Percentiles rank a stretch among this genome's conserved stretches.
phyloP scores from a whole-genome alignment of 2,329 filamentous ascomycete species.

The Cordyceps javanica region DNA sequence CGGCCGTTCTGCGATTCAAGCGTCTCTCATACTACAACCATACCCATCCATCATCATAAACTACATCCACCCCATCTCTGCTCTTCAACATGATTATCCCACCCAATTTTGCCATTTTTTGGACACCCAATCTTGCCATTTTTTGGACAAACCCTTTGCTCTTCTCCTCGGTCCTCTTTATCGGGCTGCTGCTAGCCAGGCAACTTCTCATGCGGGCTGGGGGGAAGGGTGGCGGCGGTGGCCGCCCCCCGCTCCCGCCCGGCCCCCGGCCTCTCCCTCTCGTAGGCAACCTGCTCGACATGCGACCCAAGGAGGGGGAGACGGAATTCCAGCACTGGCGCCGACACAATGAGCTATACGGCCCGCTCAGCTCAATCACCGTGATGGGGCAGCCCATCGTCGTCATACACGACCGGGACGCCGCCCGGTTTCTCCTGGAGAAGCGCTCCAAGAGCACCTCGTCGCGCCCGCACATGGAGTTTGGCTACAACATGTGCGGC shows the following conservation, averaged over 20 bases:
- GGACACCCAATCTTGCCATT: no score
- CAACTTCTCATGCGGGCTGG: background rate
- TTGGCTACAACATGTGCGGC: slow-evolving; percentile 24
- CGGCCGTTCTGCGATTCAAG: no score
- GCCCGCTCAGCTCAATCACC: slow-evolving; percentile 19
- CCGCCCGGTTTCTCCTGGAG: slow-evolving; percentile 31
- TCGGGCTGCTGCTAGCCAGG: background rate
- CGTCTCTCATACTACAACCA: no score
- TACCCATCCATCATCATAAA: no score
- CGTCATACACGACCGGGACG: slow-evolving; percentile 30
- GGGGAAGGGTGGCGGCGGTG: no score
- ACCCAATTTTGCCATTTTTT: background rate
- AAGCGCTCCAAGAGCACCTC: slow-evolving; percentile 25
- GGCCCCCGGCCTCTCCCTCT: slow-evolving; percentile 30
- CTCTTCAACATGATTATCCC: background rate
- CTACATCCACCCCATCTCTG: no score
- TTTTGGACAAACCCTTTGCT: background rate
- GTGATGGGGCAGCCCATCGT: slow-evolving; percentile 28
- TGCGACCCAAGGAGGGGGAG: slow-evolving; percentile 27
- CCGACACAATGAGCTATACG: slow-evolving; percentile 26
- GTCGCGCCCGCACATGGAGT: slow-evolving; percentile 20
- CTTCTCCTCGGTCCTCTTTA: background rate
- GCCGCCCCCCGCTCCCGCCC: slow-evolving; percentile 13
- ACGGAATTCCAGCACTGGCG: slow-evolving; percentile 29
- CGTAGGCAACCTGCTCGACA: slow-evolving; percentile 38